These are phyloP conservation scores for Xylaria longipes DNA, from an alignment of 495 filamentous ascomycete genomes.

Conservation along the genomic window DNA sequence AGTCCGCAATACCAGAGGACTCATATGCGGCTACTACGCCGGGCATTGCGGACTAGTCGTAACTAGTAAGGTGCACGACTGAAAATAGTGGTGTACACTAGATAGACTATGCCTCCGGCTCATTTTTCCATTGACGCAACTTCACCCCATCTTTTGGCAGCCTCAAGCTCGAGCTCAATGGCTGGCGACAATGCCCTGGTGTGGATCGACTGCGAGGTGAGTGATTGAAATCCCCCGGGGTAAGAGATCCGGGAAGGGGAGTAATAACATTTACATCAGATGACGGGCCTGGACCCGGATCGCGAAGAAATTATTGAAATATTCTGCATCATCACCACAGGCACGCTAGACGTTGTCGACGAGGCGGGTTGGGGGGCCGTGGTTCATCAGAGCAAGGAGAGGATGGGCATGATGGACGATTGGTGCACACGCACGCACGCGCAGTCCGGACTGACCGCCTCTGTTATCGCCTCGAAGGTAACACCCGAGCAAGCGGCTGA, in stretches of 20 bases:
- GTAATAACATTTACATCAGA: constrained; percentile 58
- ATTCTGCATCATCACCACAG: constrained; percentile 90
- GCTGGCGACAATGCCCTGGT: constrained; percentile 63
- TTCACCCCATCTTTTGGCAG: neutral
- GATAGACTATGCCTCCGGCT: neutral
- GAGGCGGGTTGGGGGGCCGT: constrained; percentile 77
- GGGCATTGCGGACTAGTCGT: neutral
- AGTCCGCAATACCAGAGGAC: neutral
- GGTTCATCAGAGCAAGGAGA: constrained; percentile 74
- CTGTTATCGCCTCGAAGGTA: constrained; percentile 74
- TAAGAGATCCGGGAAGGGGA: neutral
- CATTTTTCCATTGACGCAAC: constrained; percentile 10
- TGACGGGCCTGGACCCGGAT: constrained; percentile 87
- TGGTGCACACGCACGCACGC: constrained; percentile 66
- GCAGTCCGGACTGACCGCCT: constrained; percentile 77
- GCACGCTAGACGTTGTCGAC: constrained; percentile 77
- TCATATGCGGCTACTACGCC: neutral
- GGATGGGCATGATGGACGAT: constrained; percentile 76
- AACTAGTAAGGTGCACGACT: neutral
- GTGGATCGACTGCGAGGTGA: constrained; percentile 83
- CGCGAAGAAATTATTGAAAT: constrained; percentile 89
- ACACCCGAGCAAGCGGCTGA: constrained; percentile 75
- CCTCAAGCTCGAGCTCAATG: constrained; percentile 16
- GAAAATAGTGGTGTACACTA: neutral
- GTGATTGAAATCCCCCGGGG: neutral